A percentile compares a stretch with the other conserved stretches of the same genome.
Evolutionary conservation across 192 early-diverging fungal species (phyloP).

Genomic region (Coemansia sp.): DNA sequence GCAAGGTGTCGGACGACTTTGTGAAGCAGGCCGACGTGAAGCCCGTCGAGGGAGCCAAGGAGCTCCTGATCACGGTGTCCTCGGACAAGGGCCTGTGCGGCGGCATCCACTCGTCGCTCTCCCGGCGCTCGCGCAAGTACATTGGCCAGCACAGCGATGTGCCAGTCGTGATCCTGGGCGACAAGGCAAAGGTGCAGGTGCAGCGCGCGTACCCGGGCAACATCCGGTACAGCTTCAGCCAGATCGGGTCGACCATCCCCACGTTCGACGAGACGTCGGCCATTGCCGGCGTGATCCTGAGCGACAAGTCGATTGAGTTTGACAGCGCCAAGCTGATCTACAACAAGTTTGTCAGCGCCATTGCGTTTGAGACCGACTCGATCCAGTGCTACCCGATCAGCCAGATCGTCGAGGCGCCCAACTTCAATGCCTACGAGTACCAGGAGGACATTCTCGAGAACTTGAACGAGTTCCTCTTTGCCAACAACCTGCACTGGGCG

Average conservation of each 20-base stretch:
- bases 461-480: conserved; percentile 92
- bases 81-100: conserved; percentile 99
- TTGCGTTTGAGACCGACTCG: conserved; percentile 84
- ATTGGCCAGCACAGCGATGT: conserved; percentile 61
- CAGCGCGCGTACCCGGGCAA: conserved; percentile 73
- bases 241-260: conserved; percentile 87
- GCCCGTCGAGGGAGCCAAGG: conserved; percentile 65
- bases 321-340: conserved; percentile 84
- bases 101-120: conserved; percentile 95
- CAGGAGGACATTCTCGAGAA: conserved; percentile 87
- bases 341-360: conserved; percentile 94
- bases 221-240: conserved; percentile 89
- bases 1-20: conserved; percentile 54
- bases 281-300: conserved; percentile 80
- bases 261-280: conserved; percentile 86
- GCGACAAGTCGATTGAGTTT: conserved; percentile 59
- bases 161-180: conserved; percentile 79
- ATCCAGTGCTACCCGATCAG: conserved; percentile 64
- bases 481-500: conserved; percentile 95
- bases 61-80: conserved; percentile 81
- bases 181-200: conserved; percentile 94
- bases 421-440: conserved; percentile 90
- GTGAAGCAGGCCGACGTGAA: conserved; percentile 69
- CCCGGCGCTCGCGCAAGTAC: conserved; percentile 77
- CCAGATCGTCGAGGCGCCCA: conserved; percentile 73